Evolutionary conservation across 345 rosid genomes (phyloP).

Genomic region (Gossypium longicalyx): DNA sequence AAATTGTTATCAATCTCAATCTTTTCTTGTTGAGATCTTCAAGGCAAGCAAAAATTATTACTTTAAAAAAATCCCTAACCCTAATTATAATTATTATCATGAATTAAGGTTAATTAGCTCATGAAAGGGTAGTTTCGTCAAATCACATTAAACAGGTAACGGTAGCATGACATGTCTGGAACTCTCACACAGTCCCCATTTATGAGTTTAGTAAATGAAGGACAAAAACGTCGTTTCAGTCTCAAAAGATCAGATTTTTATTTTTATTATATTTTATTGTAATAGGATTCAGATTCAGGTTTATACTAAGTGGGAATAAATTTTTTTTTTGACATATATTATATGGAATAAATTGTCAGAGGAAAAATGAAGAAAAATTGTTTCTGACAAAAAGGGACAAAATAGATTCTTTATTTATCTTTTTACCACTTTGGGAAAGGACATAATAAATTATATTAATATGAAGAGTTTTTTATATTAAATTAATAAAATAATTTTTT

Average conservation of each 20-base stretch:
- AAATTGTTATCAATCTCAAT: conserved; percentile 12
- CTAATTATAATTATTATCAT: neutral
- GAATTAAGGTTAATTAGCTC: neutral
- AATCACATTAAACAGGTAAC: conserved; percentile 8
- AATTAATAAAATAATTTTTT: too few species aligned
- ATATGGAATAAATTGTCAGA: neutral
- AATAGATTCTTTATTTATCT: neutral
- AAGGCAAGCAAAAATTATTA: neutral
- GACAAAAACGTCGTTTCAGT: neutral
- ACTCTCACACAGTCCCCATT: neutral
- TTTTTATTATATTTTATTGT: neutral
- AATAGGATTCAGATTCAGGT: neutral
- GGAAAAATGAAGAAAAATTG: neutral
- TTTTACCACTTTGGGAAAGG: neutral
- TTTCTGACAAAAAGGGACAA: neutral
- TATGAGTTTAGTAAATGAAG: neutral
- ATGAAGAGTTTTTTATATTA: too few species aligned
- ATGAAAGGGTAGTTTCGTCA: neutral
- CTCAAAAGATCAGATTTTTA: neutral
- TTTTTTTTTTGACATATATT: too few species aligned
- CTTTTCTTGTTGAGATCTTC: conserved; percentile 4
- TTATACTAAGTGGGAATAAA: neutral
- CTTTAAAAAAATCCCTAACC: neutral
- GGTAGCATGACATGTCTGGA: conserved; percentile 13
- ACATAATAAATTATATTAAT: too few species aligned